These are phyloP conservation scores for Botrytis deweyae DNA, from an alignment of 2,329 filamentous ascomycete species.

Conservation along the genomic window DNA sequence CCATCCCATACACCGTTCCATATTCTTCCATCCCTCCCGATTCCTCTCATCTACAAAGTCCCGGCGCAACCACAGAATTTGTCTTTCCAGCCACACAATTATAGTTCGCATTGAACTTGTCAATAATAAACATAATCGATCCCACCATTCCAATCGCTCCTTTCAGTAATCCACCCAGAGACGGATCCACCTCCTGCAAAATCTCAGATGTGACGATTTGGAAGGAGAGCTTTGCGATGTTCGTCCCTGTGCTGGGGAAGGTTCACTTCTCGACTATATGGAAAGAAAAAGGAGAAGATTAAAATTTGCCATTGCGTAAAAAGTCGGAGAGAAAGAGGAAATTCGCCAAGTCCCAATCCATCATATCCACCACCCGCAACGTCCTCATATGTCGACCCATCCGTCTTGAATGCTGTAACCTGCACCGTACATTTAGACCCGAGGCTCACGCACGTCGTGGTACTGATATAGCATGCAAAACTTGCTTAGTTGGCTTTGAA, in stretches of 20 bases:
- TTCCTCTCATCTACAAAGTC: background rate
- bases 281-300: too few species aligned
- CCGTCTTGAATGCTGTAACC: background rate
- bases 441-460: background rate
- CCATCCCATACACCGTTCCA: too few species aligned
- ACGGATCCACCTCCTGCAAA: background rate
- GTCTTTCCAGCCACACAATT: background rate
- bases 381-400: background rate
- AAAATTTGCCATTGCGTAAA: too few species aligned
- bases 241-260: background rate
- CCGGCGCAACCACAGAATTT: background rate
- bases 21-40: too few species aligned
- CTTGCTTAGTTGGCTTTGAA: background rate
- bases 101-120: background rate
- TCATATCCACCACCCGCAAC: background rate
- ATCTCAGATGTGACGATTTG: background rate
- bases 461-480: background rate
- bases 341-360: background rate
- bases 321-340: background rate
- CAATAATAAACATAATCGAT: background rate
- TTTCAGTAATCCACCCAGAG: background rate
- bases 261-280: too few species aligned
- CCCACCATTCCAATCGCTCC: background rate
- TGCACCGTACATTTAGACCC: background rate
- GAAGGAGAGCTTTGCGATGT: background rate